Base-by-base conservation (phyloP, 176 grass and related monocot species). In the Metroxylon sagu region DNA sequence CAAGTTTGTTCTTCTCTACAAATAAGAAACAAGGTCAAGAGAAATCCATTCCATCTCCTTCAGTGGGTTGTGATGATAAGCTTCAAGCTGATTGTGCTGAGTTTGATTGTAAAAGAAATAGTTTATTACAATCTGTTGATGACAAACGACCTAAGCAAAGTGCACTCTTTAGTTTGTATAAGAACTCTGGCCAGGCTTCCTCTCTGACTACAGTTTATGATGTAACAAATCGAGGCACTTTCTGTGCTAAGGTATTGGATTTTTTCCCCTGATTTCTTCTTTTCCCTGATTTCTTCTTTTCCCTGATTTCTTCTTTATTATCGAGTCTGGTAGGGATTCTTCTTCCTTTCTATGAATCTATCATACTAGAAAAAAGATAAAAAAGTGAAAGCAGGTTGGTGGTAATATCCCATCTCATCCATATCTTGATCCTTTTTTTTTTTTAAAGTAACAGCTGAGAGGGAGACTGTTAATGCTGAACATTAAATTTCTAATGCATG, bases 1-100 rank as follows among this genome's bases (percentile, higher is more conserved):
- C 93, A 48, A 89, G 82, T 21, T 74, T 98, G 5, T 69, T 83
- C 71, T 98, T 98, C 52, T 92, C 84, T 58, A 89, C 53, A 74
- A 85, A 61, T 70, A 89, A 79, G 74, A 98, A 85, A 79, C 59
- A 62, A 21, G 21, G 25, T 26, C 48, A 19, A 29, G 63, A 74
- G 64, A 76, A 85, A 18, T 55, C 62, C 54, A 52, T 59, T 70
- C 72, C 28, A 62, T 73, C 56, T 43, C 1, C 35, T 59, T 58
- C 10, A 28, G 49, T 4, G 1, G 62, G 58, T 58, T 29, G n/a
- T 53, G 71, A 72, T 18, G 62, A 67, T 61, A 48, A 70, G 5
- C 48, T 71, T 30, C 61, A 39, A 19, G 49, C 67, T 69, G 62
- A 17, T 60, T 29, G 18, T 50, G 21, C 54, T 39, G 48, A 70